Conservation (phyloP, 345 rosid species). For the Eucalyptus curtisii region DNA sequence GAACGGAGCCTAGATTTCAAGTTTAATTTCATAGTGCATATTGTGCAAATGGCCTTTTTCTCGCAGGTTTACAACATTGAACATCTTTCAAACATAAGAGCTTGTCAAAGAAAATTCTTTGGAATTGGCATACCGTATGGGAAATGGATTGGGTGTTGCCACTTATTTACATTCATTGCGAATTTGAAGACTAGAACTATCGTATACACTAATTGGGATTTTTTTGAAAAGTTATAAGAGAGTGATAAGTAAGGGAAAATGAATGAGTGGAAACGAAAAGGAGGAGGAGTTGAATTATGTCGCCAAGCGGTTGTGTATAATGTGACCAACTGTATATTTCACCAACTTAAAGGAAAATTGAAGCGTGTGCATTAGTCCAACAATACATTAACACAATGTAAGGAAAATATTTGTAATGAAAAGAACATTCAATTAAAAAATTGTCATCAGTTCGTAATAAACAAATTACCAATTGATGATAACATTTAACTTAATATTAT, state of each 20-base stretch:
- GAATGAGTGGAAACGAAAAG: background rate
- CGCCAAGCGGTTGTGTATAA: background rate
- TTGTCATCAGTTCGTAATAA: background rate
- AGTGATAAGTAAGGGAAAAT: background rate
- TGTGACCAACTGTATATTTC: background rate
- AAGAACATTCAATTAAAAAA: background rate
- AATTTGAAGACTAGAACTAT: background rate
- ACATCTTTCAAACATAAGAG: background rate
- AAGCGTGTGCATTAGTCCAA: background rate
- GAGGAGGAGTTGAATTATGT: background rate
- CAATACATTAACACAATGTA: background rate
- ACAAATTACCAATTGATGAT: background rate
- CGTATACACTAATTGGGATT: background rate
- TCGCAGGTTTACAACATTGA: background rate
- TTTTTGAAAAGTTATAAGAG: background rate
- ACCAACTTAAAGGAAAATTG: background rate
- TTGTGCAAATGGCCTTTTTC: background rate
- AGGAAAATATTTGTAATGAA: background rate
- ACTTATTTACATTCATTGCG: background rate
- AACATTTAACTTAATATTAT: background rate
- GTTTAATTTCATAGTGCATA: background rate
- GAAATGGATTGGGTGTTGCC: background rate
- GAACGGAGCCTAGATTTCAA: too few species aligned
- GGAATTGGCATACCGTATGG: background rate
- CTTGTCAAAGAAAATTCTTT: background rate